These are phyloP conservation scores for Quercus variabilis DNA, from an alignment of 306 rosid genomes.

Conservation along the genomic window DNA sequence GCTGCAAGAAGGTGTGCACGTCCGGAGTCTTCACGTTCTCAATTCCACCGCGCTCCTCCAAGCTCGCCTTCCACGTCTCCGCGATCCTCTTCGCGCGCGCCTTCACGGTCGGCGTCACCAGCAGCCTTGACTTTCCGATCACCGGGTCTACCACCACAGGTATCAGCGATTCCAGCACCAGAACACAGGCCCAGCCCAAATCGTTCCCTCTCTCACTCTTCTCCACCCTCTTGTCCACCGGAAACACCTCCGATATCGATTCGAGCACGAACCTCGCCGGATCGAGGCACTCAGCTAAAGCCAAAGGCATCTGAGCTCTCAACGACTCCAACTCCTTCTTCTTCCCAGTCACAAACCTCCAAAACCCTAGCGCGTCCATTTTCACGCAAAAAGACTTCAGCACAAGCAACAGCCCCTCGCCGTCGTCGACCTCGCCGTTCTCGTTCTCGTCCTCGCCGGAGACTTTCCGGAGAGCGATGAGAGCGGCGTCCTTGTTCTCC, in stretches of 20 bases:
- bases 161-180: slow-evolving; percentile 77
- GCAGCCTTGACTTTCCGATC: slow-evolving; percentile 74
- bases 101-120: slow-evolving; percentile 80
- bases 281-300: slow-evolving; percentile 74
- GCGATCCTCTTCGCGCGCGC: slow-evolving; percentile 67
- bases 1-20: slow-evolving; percentile 93
- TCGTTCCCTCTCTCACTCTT: slow-evolving; percentile 56
- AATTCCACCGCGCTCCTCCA: slow-evolving; percentile 89
- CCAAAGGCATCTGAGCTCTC: slow-evolving; percentile 66
- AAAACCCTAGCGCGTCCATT: slow-evolving; percentile 74
- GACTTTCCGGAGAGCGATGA: slow-evolving; percentile 30
- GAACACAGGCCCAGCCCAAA: slow-evolving; percentile 94
- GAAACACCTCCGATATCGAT: slow-evolving; percentile 88
- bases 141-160: slow-evolving; percentile 83
- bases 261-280: slow-evolving; percentile 87
- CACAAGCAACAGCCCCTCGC: slow-evolving; percentile 53
- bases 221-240: slow-evolving; percentile 73
- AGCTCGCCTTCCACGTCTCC: slow-evolving; percentile 82
- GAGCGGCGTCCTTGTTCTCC: slow-evolving; percentile 50
- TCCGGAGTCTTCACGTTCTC: slow-evolving; percentile 94
- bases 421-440: slow-evolving; percentile 79
- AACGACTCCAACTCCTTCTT: slow-evolving; percentile 82
- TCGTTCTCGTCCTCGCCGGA: slow-evolving; percentile 31
- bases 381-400: slow-evolving; percentile 61
- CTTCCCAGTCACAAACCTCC: slow-evolving; percentile 68